Evolutionary conservation across 2,329 filamentous ascomycete species (phyloP), one percentile per base, ranked within the genome.

Genomic region (Sporothrix schenckii): DNA sequence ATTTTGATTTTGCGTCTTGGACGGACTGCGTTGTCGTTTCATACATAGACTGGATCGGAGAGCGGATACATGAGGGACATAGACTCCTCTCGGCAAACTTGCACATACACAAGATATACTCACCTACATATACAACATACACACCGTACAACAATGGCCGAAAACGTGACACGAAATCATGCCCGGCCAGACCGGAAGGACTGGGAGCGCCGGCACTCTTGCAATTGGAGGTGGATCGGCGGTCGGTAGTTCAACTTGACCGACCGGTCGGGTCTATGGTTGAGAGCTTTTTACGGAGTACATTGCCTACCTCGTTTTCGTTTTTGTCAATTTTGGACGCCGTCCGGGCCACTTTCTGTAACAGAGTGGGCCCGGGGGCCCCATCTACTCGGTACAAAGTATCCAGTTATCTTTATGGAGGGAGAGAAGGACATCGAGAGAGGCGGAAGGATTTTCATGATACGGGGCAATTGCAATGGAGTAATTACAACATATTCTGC

Each of bases 41-140:
- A 44, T 39, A 47, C 21, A 63, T 63, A 47, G 39, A 63, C 39
- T n/a, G 30, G 39, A 39, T 19, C 39, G 14, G 21, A 21, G 21
- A 21, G 58, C 52, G n/a, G 39, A 27, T 9, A 63, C 34, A 58
- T 16, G 34, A 27, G 41, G 56, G 53, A 41, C 19, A 44, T 13
- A 44, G 6, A 27, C 21, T 63, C 39, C 56, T 61, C 56, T 44
- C 56, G 44, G 34, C 56, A 19, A 63, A 63, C 11, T 47, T 44
- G 58, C 58, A 63, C 47, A 63, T 27, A 60, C 11, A 47, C 39
- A 63, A 27, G 21, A 47, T 47, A 63, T 13, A 44, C 56, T 61
- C 56, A 60, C 13, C 56, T 60, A 60, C 16, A 56, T 34, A 34
- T 34, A 34, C 34, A 34, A 34, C 21, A 16, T 34, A 4, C 7